A percentile compares a stretch with the other conserved stretches of the same genome.
These are phyloP conservation scores for Forsythia viridissima DNA, from an alignment of 257 asterid genomes.

Conservation along the genomic window DNA sequence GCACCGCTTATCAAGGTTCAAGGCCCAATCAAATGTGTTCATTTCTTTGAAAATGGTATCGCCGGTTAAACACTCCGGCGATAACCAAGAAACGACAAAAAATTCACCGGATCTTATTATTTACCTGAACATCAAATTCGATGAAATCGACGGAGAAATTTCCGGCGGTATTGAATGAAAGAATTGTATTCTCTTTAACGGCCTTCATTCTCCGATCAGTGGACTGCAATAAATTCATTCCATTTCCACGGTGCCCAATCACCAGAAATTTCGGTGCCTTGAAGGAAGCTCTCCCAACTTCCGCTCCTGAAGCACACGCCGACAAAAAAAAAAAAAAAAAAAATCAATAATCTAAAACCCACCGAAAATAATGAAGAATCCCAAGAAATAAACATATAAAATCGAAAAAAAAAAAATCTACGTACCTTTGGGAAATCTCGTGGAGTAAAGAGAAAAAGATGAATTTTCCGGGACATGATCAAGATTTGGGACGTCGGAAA, in stretches of 20 bases:
- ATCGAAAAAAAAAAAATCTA: background rate
- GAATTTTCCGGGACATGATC: conserved; percentile 69
- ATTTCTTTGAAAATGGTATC: background rate
- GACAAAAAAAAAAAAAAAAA: background rate
- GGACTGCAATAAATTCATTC: conserved; percentile 88
- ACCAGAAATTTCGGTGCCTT: conserved; percentile 68
- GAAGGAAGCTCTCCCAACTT: conserved; percentile 43
- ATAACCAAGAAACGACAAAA: background rate
- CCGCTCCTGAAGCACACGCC: conserved; percentile 34
- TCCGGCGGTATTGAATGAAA: conserved; percentile 78
- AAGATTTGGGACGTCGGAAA: conserved; percentile 81
- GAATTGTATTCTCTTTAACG: conserved; percentile 78
- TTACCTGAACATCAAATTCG: conserved; percentile 98
- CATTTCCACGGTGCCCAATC: conserved; percentile 93
- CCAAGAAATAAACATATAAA: background rate
- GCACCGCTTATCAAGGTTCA: background rate
- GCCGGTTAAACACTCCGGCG: too few relatives aligned
- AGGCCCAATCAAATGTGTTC: background rate
- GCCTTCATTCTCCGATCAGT: conserved; percentile 79
- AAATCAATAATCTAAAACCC: background rate
- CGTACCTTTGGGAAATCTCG: conserved; percentile 53
- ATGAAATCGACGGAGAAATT: conserved; percentile 72
- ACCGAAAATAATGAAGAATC: background rate
- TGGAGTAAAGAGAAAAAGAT: conserved; percentile 47
- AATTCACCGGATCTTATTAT: background rate